Evolutionary conservation across 331 rosid genomes (phyloP), one percentile per base, ranked within the genome.

Genomic region (Malus hybrid): DNA sequence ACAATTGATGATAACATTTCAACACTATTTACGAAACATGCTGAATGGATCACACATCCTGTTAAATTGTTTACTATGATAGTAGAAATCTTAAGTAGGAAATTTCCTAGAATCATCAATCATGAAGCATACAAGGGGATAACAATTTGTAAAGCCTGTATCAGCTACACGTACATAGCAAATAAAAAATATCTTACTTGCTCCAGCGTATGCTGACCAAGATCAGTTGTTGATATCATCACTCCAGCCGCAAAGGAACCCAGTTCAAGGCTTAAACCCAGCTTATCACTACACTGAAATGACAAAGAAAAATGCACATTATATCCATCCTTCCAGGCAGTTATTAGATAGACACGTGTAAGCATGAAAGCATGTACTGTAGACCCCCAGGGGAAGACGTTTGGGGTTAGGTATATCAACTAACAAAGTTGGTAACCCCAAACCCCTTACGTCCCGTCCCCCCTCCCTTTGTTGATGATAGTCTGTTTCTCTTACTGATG

Each of bases 221-320:
- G 99, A 90, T 89, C 97, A 74, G 99, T 95, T 6, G 99, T 95
- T 76, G 97, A 87, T 80, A 95, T 92, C 97, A 95, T 95, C 84
- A 95, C 97, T 61, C 97, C 97, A 6, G 97, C 97, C 18, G 97
- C 97, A 71, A 92, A 95, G 67, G 97, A 95, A 82, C 99, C 99
- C 56, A 95, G 80, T 80, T 95, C 97, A 73, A 95, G 92, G 77
- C 97, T 95, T 78, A 95, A 84, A 75, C 99, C 96, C 81, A 95
- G 89, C 89, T 95, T 92, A 86, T 92, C 99, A 80, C 97, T 90
- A 84, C 92, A 89, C 97, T 95, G 97, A 80, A 92, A 87, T 75
- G 77, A 74, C 63, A 84, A 27, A 13, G 18, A 85, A 73, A 69
- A 80, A 52, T 56, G 18, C 57, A 78, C 71, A 73, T 75, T 52